Conservation (phyloP, 202 grass and related monocot genomes). For the Musa balbisiana region DNA sequence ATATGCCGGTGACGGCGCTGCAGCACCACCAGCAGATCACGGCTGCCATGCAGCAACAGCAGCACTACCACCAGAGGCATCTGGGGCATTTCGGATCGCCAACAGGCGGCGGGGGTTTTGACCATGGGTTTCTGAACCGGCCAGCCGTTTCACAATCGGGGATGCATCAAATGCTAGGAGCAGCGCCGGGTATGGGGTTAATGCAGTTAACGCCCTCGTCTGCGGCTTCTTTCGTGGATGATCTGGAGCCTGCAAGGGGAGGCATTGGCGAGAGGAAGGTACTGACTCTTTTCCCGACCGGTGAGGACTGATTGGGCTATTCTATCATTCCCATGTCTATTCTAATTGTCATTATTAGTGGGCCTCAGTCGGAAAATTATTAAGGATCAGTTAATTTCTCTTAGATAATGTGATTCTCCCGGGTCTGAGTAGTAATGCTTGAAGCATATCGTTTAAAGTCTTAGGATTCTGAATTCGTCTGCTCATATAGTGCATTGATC, state of each 20-base stretch:
- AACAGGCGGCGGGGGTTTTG: conserved; percentile 31
- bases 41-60: conserved; percentile 35
- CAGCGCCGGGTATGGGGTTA: conserved; percentile 6
- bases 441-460: background rate
- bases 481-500: background rate
- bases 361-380: background rate
- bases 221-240: conserved; percentile 48
- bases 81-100: conserved; percentile 44
- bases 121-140: conserved; percentile 68
- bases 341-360: background rate
- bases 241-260: conserved; percentile 48
- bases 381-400: background rate
- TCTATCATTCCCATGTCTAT: background rate
- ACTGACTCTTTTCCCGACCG: conserved; percentile 89
- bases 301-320: conserved; percentile 51
- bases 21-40: conserved; percentile 47
- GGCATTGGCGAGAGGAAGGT: conserved; percentile 46
- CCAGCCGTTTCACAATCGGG: conserved; percentile 23
- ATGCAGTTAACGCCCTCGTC: conserved; percentile 33
- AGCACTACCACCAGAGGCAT: conserved; percentile 34
- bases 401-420: background rate
- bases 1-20: conserved; percentile 39
- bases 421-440: background rate
- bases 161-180: conserved; percentile 71
- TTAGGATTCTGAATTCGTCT: background rate